A percentile compares a stretch with the other conserved stretches of the same genome.
phyloP scores from a whole-genome alignment of 371 early-diverging fungal genomes.

The Gilbertella persicaria region DNA sequence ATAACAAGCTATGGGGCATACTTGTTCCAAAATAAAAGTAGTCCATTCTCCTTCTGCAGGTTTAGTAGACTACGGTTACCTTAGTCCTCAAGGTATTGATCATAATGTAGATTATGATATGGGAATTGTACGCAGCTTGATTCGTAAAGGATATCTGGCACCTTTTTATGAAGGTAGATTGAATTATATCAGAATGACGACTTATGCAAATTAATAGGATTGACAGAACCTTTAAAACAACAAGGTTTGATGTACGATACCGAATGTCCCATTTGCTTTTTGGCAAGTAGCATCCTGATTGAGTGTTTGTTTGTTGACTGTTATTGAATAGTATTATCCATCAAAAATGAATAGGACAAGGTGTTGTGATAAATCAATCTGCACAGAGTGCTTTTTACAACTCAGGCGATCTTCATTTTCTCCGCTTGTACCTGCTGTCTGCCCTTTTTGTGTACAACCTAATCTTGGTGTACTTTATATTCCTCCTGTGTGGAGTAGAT shows the following conservation, averaged over 20 bases:
- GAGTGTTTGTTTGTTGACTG: background rate
- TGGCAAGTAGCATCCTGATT: slow-evolving; percentile 48
- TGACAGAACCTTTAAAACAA: slow-evolving; percentile 19
- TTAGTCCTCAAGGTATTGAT: slow-evolving; percentile 66
- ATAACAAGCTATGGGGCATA: slow-evolving; percentile 6
- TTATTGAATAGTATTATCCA: slow-evolving; percentile 73
- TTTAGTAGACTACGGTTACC: slow-evolving; percentile 60
- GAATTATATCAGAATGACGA: background rate
- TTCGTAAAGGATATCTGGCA: slow-evolving; percentile 71
- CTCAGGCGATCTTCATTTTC: slow-evolving; percentile 67
- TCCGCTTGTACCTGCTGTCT: slow-evolving; percentile 58
- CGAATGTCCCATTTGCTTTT: slow-evolving; percentile 92
- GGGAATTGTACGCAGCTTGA: slow-evolving; percentile 66
- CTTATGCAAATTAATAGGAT: slow-evolving; percentile 1
- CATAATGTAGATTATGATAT: slow-evolving; percentile 68
- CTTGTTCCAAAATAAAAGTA: slow-evolving; percentile 14
- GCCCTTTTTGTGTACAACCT: slow-evolving; percentile 86
- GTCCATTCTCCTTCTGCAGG: background rate
- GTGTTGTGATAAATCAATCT: slow-evolving; percentile 90
- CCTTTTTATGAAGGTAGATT: slow-evolving; percentile 81
- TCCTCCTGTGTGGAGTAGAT: slow-evolving; percentile 35
- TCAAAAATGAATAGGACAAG: slow-evolving; percentile 83
- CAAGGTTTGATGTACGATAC: slow-evolving; percentile 30
- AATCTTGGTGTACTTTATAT: slow-evolving; percentile 81
- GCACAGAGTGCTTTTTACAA: slow-evolving; percentile 93